Evolutionary conservation across 371 early-diverging fungal genomes (phyloP).

Genomic region (Chytridium lagenaria): DNA sequence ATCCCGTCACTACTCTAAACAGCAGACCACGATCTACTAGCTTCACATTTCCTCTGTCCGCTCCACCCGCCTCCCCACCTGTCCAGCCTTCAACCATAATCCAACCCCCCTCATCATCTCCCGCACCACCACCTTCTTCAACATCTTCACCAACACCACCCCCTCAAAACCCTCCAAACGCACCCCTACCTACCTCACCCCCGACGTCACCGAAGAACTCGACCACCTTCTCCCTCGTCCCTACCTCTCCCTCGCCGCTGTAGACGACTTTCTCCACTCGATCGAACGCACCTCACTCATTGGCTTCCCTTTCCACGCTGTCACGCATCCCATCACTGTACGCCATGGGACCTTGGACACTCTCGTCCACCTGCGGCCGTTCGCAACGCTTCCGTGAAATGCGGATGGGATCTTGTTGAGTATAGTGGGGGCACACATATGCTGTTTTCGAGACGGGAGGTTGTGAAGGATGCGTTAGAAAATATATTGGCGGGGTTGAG

Average conservation of each 20-base stretch:
- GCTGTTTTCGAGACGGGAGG: background rate
- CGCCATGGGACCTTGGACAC: constrained; percentile 9
- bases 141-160: background rate
- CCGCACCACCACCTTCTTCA: too few relatives aligned
- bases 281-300: constrained; percentile 6
- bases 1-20: background rate
- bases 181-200: background rate
- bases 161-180: background rate
- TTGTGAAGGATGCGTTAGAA: background rate
- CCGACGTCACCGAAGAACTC: constrained; percentile 1
- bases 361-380: background rate
- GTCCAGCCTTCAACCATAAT: too few relatives aligned
- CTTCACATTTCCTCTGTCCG: background rate
- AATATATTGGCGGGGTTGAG: background rate
- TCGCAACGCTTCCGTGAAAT: background rate
- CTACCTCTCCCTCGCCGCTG: background rate
- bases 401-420: constrained; percentile 3
- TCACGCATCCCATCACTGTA: background rate
- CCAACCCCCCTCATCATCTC: too few relatives aligned
- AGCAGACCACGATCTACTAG: background rate
- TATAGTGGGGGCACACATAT: background rate
- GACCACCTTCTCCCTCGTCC: background rate
- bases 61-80: background rate
- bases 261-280: constrained; percentile 8
- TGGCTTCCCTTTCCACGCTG: background rate